These are phyloP conservation scores for Hortaea werneckii DNA, from an alignment of 2,329 filamentous ascomycete genomes.

Conservation along the genomic window DNA sequence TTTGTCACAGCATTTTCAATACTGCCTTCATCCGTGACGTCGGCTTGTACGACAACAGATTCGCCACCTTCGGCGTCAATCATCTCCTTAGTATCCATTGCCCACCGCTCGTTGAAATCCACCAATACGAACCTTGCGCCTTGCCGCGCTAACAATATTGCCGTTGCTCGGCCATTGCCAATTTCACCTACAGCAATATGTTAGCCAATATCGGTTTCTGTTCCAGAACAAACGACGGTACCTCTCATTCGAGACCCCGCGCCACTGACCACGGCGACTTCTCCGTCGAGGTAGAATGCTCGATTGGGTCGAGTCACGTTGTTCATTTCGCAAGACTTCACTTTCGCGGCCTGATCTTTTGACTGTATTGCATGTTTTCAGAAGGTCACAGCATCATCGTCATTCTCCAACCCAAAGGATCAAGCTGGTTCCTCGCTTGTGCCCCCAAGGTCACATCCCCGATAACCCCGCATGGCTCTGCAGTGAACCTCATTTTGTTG, in stretches of 20 bases:
- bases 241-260: neutral
- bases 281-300: neutral
- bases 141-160: conserved; percentile 5
- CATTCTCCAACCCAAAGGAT: too few species aligned
- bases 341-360: too few species aligned
- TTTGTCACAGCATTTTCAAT: neutral
- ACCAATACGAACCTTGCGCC: conserved; percentile 3
- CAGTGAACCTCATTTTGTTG: too few species aligned
- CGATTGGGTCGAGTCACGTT: neutral
- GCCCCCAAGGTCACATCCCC: too few species aligned
- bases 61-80: conserved; percentile 6
- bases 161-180: conserved; percentile 6
- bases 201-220: neutral
- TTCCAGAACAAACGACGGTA: neutral
- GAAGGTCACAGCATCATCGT: too few species aligned
- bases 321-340: too few species aligned
- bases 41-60: conserved; percentile 1
- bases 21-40: conserved; percentile 5
- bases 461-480: too few species aligned
- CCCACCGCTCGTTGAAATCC: conserved; percentile 3
- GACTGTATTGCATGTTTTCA: too few species aligned
- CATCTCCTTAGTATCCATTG: conserved; percentile 5
- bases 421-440: too few species aligned
- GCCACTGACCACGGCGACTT: neutral
- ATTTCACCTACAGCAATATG: conserved; percentile 2